phyloP scores from a whole-genome alignment of 2,329 filamentous ascomycete species.

The Xylaria sp. region DNA sequence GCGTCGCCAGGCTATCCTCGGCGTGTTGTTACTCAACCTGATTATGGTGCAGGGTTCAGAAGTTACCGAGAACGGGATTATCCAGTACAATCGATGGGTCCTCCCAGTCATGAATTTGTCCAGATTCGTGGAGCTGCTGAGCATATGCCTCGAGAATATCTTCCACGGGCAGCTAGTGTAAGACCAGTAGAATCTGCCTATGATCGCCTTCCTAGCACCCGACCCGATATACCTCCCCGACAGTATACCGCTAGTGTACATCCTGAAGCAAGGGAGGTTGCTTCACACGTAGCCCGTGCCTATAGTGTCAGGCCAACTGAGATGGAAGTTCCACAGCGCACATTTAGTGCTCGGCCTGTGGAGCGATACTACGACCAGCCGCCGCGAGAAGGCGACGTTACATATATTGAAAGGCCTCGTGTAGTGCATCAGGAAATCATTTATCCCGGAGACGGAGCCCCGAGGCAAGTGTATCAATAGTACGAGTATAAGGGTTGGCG shows the following conservation, averaged over 20 bases:
- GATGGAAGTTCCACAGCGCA: conserved; percentile 50
- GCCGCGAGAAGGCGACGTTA: conserved; percentile 54
- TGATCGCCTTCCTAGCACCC: conserved; percentile 57
- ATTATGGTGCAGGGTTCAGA: conserved; percentile 65
- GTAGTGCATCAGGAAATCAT: conserved; percentile 57
- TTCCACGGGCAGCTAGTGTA: conserved; percentile 67
- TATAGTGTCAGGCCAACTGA: conserved; percentile 51
- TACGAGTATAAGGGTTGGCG: conserved; percentile 16
- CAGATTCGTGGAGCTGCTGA: conserved; percentile 60
- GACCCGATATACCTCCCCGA: conserved; percentile 56
- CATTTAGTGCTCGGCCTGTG: conserved; percentile 56
- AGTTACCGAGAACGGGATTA: conserved; percentile 69
- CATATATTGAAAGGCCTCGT: conserved; percentile 59
- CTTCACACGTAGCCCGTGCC: conserved; percentile 46
- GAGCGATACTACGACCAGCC: conserved; percentile 59
- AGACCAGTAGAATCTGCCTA: conserved; percentile 63
- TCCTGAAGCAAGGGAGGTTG: conserved; percentile 54
- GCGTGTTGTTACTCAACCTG: conserved; percentile 71
- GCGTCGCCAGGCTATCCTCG: conserved; percentile 63
- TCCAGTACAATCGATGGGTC: conserved; percentile 60
- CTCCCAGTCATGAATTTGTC: conserved; percentile 59
- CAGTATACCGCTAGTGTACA: conserved; percentile 60
- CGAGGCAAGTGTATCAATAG: conserved; percentile 49
- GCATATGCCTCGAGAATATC: conserved; percentile 64
- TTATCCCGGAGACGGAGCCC: conserved; percentile 56